Evolutionary conservation across 2,329 filamentous ascomycete species (phyloP).

Genomic region (Aspergillus spinulosporus): DNA sequence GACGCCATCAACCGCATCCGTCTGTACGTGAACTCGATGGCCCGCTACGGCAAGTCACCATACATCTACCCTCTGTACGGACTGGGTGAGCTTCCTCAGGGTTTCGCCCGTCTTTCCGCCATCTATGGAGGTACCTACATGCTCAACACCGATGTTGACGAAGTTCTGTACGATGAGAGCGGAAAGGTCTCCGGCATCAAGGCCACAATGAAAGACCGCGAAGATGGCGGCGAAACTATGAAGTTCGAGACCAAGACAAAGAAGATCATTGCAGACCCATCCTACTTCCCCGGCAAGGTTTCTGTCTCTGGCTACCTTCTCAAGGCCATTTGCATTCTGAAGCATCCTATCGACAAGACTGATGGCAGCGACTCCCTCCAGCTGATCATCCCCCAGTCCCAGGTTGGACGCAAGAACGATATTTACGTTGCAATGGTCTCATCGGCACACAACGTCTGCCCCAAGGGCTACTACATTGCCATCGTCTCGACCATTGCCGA

Average conservation of each 20-base stretch:
- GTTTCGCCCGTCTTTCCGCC: conserved; percentile 93
- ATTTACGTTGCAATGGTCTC: conserved; percentile 97
- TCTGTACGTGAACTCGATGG: conserved; percentile 96
- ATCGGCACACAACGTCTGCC: conserved; percentile 94
- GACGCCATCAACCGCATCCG: conserved; percentile 90
- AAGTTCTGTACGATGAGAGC: conserved; percentile 74
- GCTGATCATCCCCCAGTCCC: conserved; percentile 95
- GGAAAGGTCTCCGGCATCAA: conserved; percentile 90
- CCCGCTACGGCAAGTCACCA: conserved; percentile 94
- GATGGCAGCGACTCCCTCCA: conserved; percentile 86
- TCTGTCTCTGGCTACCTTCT: conserved; percentile 85
- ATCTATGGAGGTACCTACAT: conserved; percentile 99
- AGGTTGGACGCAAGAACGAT: conserved; percentile 97
- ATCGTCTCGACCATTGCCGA: conserved; percentile 98
- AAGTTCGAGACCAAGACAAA: conserved; percentile 95
- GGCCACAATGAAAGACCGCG: conserved; percentile 89
- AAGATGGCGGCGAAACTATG: conserved; percentile 72
- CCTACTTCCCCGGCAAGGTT: conserved; percentile 90
- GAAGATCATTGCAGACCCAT: conserved; percentile 93
- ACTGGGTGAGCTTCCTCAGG: conserved; percentile 93
- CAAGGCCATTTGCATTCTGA: conserved; percentile 95
- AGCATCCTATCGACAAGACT: conserved; percentile 89
- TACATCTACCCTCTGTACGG: conserved; percentile 99
- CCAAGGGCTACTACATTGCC: conserved; percentile 98
- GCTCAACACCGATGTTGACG: conserved; percentile 93